phyloP scores from a whole-genome alignment of 345 rosid genomes.

The Gossypium longicalyx region DNA sequence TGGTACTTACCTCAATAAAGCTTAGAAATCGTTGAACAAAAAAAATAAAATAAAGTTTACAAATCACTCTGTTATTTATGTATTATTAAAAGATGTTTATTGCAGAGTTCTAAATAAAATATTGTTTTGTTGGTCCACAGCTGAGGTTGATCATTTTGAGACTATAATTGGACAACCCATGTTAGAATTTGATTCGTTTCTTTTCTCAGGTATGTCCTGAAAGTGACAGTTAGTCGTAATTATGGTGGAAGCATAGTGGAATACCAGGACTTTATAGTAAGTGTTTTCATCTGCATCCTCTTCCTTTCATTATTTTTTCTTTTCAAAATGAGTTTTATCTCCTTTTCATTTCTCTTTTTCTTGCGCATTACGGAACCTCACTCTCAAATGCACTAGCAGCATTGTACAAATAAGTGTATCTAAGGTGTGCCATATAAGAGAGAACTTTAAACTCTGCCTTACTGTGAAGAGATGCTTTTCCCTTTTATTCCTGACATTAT shows the following conservation, averaged over 20 bases:
- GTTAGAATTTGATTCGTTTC: slow-evolving; percentile 6
- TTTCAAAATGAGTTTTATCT: slow-evolving; percentile 3
- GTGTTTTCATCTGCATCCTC: neutral
- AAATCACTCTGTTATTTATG: neutral
- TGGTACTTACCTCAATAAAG: neutral
- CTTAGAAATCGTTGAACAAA: neutral
- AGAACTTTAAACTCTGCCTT: neutral
- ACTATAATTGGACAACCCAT: neutral
- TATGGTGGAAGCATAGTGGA: slow-evolving; percentile 90
- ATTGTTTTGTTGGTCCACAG: neutral
- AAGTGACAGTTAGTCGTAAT: slow-evolving; percentile 82
- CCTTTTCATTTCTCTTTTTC: neutral
- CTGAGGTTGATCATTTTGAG: neutral
- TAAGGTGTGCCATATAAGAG: neutral
- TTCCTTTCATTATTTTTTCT: neutral
- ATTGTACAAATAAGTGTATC: neutral
- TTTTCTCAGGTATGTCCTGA: slow-evolving; percentile 73
- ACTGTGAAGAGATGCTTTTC: neutral
- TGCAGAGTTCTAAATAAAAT: neutral
- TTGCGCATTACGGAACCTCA: neutral
- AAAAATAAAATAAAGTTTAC: neutral
- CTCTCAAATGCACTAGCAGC: neutral
- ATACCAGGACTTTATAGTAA: slow-evolving; percentile 90
- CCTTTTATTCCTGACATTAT: neutral
- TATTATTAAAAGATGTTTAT: neutral